Conservation (phyloP, 2,329 filamentous ascomycete genomes). For the Claviceps sp. region DNA sequence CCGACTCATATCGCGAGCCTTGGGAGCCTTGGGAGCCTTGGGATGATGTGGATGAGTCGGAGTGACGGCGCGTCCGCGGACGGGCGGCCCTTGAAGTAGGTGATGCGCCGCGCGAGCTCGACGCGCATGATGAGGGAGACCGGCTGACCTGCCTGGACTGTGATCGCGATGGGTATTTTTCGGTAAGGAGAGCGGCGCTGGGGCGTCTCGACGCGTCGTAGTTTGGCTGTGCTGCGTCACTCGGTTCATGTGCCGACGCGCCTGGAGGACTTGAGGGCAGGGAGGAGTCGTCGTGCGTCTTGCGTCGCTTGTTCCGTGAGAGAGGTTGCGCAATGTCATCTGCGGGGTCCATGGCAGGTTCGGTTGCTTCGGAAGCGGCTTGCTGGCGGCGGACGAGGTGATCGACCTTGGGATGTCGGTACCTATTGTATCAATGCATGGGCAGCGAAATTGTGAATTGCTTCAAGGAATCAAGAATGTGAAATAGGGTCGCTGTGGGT, state of each 20-base stretch:
- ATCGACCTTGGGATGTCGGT: background rate
- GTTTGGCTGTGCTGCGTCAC: background rate
- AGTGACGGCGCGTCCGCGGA: constrained; percentile 19
- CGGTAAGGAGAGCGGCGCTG: constrained; percentile 11
- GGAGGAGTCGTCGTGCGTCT: constrained; percentile 17
- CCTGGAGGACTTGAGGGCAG: constrained; percentile 14
- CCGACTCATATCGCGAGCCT: background rate
- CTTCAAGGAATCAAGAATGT: background rate
- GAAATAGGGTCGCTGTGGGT: background rate
- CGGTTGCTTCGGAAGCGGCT: background rate
- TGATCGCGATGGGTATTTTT: constrained; percentile 15
- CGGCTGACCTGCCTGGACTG: constrained; percentile 18
- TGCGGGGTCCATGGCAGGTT: constrained; percentile 17
- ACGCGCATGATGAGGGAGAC: constrained; percentile 21
- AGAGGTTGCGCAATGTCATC: constrained; percentile 13
- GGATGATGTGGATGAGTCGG: constrained; percentile 16
- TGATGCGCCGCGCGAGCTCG: constrained; percentile 25
- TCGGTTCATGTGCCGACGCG: constrained; percentile 4
- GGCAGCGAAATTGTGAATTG: constrained; percentile 5
- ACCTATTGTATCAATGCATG: constrained; percentile 3
- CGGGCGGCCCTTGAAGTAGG: constrained; percentile 9
- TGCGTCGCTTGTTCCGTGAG: constrained; percentile 20
- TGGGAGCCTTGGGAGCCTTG: constrained; percentile 13
- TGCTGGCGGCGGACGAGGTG: background rate
- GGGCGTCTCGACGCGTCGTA: constrained; percentile 8